phyloP scores from a whole-genome alignment of 2,329 filamentous ascomycete genomes.

The Fusarium falciforme region DNA sequence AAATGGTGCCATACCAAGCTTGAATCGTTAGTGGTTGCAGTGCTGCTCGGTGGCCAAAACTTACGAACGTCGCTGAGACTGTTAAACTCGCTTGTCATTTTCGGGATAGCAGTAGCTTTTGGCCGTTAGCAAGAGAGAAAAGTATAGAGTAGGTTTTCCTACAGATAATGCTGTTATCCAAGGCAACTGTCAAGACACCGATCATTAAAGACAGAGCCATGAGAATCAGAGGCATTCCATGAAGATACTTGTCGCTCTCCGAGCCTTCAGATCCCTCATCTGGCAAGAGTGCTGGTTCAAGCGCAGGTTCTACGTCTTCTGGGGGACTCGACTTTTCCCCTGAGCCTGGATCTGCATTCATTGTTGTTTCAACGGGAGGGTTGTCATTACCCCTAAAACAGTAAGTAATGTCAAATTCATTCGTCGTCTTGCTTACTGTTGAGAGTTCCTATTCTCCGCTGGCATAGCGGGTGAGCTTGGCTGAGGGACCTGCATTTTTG shows the following conservation, averaged over 20 bases:
- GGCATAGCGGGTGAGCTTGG: neutral
- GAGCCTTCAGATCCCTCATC: neutral
- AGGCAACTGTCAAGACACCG: slow-evolving; percentile 30
- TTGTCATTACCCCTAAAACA: neutral
- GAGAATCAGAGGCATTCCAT: slow-evolving; percentile 17
- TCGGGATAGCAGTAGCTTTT: slow-evolving; percentile 41
- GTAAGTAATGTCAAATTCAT: neutral
- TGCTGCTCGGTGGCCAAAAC: fast-evolving
- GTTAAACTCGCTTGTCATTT: slow-evolving; percentile 45
- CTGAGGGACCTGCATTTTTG: neutral
- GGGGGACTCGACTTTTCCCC: neutral
- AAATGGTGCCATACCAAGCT: slow-evolving; percentile 49
- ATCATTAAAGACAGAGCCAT: slow-evolving; percentile 37
- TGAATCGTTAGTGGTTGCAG: fast-evolving
- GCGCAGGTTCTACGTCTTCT: neutral
- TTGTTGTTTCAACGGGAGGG: neutral
- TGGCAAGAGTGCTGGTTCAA: neutral
- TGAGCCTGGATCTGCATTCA: neutral
- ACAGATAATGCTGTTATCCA: slow-evolving; percentile 42
- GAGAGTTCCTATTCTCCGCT: neutral
- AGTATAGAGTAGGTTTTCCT: fast-evolving
- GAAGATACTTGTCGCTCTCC: slow-evolving; percentile 20
- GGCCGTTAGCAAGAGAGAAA: neutral
- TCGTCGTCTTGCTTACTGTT: neutral
- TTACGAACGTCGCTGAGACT: slow-evolving; percentile 48